phyloP scores from a whole-genome alignment of 768 basidiomycete species.

The Lyophyllum atratum region DNA sequence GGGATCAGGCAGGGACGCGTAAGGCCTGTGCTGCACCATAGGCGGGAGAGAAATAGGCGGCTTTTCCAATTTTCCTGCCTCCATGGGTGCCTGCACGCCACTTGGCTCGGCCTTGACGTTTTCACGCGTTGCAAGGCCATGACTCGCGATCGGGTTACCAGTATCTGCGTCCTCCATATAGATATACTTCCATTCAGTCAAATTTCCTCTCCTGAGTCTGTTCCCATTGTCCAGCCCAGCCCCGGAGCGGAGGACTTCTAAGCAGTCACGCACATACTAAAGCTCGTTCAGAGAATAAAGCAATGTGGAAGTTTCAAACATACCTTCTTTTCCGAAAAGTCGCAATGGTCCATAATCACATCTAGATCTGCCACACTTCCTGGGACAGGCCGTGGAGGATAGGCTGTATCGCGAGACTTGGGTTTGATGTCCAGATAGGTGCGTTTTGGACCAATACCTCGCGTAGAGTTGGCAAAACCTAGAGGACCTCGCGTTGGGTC shows the following conservation, averaged over 20 bases:
- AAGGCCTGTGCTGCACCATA: slow-evolving; percentile 54
- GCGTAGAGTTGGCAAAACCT: slow-evolving; percentile 44
- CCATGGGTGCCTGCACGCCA: slow-evolving; percentile 57
- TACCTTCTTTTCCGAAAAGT: slow-evolving; percentile 82
- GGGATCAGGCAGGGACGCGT: slow-evolving; percentile 54
- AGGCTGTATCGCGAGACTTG: slow-evolving; percentile 65
- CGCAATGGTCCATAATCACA: slow-evolving; percentile 88
- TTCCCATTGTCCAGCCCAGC: slow-evolving; percentile 84
- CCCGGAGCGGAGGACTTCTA: slow-evolving; percentile 92
- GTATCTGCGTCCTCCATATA: slow-evolving; percentile 64
- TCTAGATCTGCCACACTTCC: slow-evolving; percentile 91
- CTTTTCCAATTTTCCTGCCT: slow-evolving; percentile 62
- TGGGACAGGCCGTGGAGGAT: slow-evolving; percentile 84
- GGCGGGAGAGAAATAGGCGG: slow-evolving; percentile 49
- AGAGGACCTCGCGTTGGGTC: slow-evolving; percentile 49
- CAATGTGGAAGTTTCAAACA: neutral
- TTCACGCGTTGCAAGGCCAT: slow-evolving; percentile 4
- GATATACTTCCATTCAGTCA: slow-evolving; percentile 87
- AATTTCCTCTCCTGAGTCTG: slow-evolving; percentile 69
- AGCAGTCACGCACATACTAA: slow-evolving; percentile 96
- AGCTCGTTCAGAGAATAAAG: slow-evolving; percentile 10
- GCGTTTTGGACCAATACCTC: slow-evolving; percentile 77
- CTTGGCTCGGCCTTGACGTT: slow-evolving; percentile 43
- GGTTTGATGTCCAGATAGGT: slow-evolving; percentile 74
- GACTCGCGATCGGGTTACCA: slow-evolving; percentile 19